Percentiles rank a stretch among this genome's conserved stretches.
phyloP scores from a whole-genome alignment of 192 early-diverging fungal species.

The Spinellus fusiger region DNA sequence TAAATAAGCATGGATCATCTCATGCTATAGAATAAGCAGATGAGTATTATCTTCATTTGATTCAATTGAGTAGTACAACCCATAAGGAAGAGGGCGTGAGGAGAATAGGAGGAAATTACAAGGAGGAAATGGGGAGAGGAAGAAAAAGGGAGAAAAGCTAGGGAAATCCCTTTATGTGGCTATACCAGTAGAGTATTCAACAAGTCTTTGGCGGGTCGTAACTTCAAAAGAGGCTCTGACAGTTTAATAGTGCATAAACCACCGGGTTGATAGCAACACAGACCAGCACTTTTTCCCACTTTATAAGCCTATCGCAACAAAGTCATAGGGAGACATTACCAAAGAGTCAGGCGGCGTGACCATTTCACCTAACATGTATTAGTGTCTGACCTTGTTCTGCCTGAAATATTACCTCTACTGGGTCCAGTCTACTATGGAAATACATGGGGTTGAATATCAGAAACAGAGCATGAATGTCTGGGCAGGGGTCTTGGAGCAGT shows the following conservation, averaged over 20 bases:
- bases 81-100: too few relatives aligned
- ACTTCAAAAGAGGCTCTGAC: conserved; percentile 61
- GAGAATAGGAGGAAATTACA: too few relatives aligned
- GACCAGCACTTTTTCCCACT: conserved; percentile 38
- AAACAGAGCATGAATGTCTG: neutral
- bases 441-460: neutral
- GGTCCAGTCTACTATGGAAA: neutral
- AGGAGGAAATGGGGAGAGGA: too few relatives aligned
- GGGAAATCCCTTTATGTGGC: too few relatives aligned
- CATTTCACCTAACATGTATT: neutral
- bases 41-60: too few relatives aligned
- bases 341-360: neutral
- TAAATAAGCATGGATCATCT: conserved; percentile 67
- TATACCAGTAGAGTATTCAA: conserved; percentile 50
- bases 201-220: conserved; percentile 48
- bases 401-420: neutral
- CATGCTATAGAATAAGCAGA: conserved; percentile 31
- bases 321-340: neutral
- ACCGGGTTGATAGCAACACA: conserved; percentile 40
- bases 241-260: conserved; percentile 52
- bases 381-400: neutral
- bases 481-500: too few relatives aligned
- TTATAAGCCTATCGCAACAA: neutral
- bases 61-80: too few relatives aligned
- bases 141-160: too few relatives aligned